Base-by-base conservation (phyloP, 768 basidiomycete species). In the Kwoniella sp. region DNA sequence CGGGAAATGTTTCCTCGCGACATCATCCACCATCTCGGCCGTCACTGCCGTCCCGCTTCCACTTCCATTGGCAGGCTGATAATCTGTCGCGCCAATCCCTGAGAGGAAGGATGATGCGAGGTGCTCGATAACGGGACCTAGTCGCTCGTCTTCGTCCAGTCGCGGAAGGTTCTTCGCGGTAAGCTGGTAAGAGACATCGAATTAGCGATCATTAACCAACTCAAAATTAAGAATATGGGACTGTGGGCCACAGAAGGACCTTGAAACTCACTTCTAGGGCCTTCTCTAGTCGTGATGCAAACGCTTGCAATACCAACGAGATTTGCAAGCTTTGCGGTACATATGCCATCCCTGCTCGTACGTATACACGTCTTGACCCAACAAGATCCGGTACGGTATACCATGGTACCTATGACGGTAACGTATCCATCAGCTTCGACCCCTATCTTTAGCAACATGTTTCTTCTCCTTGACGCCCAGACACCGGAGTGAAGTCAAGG, bases 351-450 rank as follows among this genome's bases (percentile, higher is more conserved):
- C 94, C 95, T 6, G 82, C 83, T 64, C 83, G 84, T 40, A 99
- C 81, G 65, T 91, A 86, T 0, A 97, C 91, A 49, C 84, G 85
- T 21, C 95, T 84, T 73, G 85, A 86, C 64, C 88, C 89, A 8
- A 99, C 89, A 1, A 99, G 85, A 79, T 96, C 92, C 5, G 92
- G 91, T 2, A 98, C 94, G 65, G 88, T 87, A 13, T 89, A 93
- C 96, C 96, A 99, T 78, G 85, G 88, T n/a, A 97, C 93, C 93
- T 96, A 51, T 15, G 9, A n/a, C 33, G 29, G 40, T 3, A 44
- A 19, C 40, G 40, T 19, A 19, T 9, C 17, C 3, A 3, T 19
- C 17, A 44, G 40, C 8, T 44, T 15, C 17, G 8, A 44, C 3
- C 17, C 10, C 17, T 19, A 19, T 15, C 10, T 3, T 44, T 44